Evolutionary conservation across 352 stramenopile species (phyloP), one percentile per base, ranked within the genome.

Genomic region (Phytophthora tubulina): DNA sequence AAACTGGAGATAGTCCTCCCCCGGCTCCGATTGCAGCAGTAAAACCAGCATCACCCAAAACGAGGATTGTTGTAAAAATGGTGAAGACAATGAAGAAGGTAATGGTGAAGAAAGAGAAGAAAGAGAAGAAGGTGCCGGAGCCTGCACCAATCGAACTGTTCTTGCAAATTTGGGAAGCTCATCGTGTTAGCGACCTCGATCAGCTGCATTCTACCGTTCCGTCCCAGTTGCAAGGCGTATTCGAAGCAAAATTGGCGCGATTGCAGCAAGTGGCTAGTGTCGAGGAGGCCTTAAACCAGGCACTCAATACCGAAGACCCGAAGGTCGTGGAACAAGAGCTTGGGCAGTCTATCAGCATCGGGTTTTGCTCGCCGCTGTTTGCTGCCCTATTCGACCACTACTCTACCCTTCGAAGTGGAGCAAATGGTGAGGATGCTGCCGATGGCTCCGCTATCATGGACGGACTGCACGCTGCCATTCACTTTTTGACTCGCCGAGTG

Each of bases 401-500:
- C 57, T 81, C 49, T 10, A 58, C 64, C 5, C 76, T 90, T 48
- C 71, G 62, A 42, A 80, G 54, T 42, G 42, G 51, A 38, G 52
- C 14, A 13, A 75, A 60, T 27, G 62, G 56, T 10, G 63, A 73
- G 38, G 46, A 66, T 56, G 42, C 44, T 0, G 32, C 33, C 2
- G 66, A 73, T 55, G 46, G 32, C 4, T 53, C 59, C 21, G 45
- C 56, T 4, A 63, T 72, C 42, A 76, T 72, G 41, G 79, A 89
- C 49, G 86, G 80, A 13, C 48, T 94, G 15, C 77, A 77, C n/a
- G 82, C 82, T 15, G 70, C 72, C 6, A 80, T 92, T 60, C 73
- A 83, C 17, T 92, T 91, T 41, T 76, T 94, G 38, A 84, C 76
- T 30, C 63, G 66, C 17, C 79, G 86, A 42, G 64, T 92, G 1